Evolutionary conservation across 2,329 filamentous ascomycete species (phyloP), one percentile per base, ranked within the genome.

Genomic region (Curvularia sp.): DNA sequence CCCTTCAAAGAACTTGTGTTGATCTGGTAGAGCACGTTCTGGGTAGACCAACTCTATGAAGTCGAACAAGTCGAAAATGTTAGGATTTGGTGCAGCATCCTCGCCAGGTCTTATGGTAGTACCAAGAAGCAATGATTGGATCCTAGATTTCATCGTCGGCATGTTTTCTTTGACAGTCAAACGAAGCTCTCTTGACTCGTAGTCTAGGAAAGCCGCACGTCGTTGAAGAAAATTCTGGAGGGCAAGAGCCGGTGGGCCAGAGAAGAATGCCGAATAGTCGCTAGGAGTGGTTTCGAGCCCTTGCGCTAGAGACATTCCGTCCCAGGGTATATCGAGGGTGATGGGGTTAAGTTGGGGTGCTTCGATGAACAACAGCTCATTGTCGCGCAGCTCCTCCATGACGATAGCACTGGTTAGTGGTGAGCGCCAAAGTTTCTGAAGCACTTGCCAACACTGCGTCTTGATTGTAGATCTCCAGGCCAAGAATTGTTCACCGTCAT

Each of bases 41-140:
- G 79, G 77, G 38, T 88, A 81, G 47, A 86, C 82, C 10, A 89
- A 77, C 60, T 91, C 88, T 74, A 95, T 85, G 70, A 98, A 98
- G 77, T 99, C 95, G 69, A 96, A 95, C 21, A 98, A 83, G 64
- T 97, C 93, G 70, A 98, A 97, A 6, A 98, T 85, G 3, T 90
- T 93, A 0, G 89, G 84, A 57, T 92, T 90, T 27, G 82, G 80
- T 36, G 90, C 80, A 5, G 87, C 81, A 53, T 91, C 86, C 47
- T 89, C 88, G 57, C 86, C 86, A 13, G 89, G 85, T 18, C 87
- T 80, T 10, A 86, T 82, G 7, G 92, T 87, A 41, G 89, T 87
- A 5, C 95, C 95, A 42, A 93, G 86, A n/a, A 98, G 80, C 0
- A 92, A 81, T 3, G 83, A 83, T 32, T 87, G 77, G 13, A 82